phyloP scores from a whole-genome alignment of 768 basidiomycete genomes.

The Antrodiella citrinella region DNA sequence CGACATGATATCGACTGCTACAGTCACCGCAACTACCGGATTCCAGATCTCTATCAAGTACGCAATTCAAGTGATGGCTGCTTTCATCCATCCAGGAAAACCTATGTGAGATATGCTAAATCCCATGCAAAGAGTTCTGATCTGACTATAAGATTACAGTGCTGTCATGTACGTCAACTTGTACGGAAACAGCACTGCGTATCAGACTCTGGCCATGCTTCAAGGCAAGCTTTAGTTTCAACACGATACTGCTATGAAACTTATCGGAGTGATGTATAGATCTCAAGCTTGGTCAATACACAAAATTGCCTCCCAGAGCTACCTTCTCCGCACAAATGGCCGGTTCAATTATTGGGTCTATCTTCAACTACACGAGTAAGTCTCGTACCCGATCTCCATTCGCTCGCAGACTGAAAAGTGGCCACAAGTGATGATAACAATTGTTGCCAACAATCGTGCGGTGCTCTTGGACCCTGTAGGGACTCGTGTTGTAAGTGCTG shows the following conservation, averaged over 20 bases:
- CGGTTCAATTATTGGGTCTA: slow-evolving; percentile 42
- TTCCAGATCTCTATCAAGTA: slow-evolving; percentile 43
- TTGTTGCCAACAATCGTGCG: slow-evolving; percentile 37
- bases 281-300: slow-evolving; percentile 47
- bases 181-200: slow-evolving; percentile 43
- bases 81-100: slow-evolving; percentile 40
- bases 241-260: neutral
- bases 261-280: no score
- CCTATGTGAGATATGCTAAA: slow-evolving; percentile 29
- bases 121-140: neutral
- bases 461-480: slow-evolving; percentile 40
- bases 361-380: slow-evolving; percentile 44
- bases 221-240: slow-evolving; percentile 25
- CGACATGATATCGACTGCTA: neutral
- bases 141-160: slow-evolving; percentile 20
- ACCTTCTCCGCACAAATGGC: slow-evolving; percentile 43
- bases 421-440: slow-evolving; percentile 38
- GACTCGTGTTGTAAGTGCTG: slow-evolving; percentile 33
- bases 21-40: slow-evolving; percentile 34
- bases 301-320: slow-evolving; percentile 41
- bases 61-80: slow-evolving; percentile 42
- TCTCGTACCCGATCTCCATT: neutral
- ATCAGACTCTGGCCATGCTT: slow-evolving; percentile 45
- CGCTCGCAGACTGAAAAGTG: neutral
- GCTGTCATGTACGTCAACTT: slow-evolving; percentile 50